Base-by-base conservation (phyloP, 192 early-diverging fungal genomes). In the Coemansia brasiliensis region DNA sequence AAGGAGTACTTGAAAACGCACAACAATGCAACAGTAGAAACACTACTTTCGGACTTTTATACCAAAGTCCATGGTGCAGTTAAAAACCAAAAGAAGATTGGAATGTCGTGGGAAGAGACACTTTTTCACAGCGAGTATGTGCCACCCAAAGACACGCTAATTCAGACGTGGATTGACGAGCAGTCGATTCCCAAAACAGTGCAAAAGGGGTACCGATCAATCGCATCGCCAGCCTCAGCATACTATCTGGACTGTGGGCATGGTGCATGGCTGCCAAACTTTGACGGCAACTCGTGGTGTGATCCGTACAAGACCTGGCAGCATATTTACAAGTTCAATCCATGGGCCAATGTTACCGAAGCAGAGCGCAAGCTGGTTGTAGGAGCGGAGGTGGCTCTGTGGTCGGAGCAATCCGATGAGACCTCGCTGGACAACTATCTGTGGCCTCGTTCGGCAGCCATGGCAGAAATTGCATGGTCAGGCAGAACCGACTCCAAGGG, bases 81-180 rank as follows among this genome's bases (percentile, higher is more conserved):
- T 42, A 61, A 42, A 20, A 61, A 53, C 40, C 59, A 63, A n/a
- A 63, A 77, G 9, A 88, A 86, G 59, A 81, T 82, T 46, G 73
- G 80, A 17, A 86, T 93, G 75, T 81, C 87, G 24, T 94, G 92
- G 92, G 90, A 92, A 62, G 91, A 94, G 56, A 81, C 83, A 43
- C 58, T 91, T 22, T 77, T 81, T 38, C 69, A 83, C 32, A 77
- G 79, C 55, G 82, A 80, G 58, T 69, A 83, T 42, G 22, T 61
- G 20, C 70, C 87, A 40, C 69, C 75, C 52, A 87, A 91, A 58
- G 82, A 86, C 50, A 84, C 80, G 6, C 67, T 89, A 17, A 72
- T 88, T 25, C 87, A 92, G 70, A 78, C 88, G 42, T 90, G 91
- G 87, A 87, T 83, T 26, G 83, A 86, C 60, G 70, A 75, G 42